These are phyloP conservation scores for Boechera divaricarpa DNA, from an alignment of 345 rosid species.

Conservation along the genomic window DNA sequence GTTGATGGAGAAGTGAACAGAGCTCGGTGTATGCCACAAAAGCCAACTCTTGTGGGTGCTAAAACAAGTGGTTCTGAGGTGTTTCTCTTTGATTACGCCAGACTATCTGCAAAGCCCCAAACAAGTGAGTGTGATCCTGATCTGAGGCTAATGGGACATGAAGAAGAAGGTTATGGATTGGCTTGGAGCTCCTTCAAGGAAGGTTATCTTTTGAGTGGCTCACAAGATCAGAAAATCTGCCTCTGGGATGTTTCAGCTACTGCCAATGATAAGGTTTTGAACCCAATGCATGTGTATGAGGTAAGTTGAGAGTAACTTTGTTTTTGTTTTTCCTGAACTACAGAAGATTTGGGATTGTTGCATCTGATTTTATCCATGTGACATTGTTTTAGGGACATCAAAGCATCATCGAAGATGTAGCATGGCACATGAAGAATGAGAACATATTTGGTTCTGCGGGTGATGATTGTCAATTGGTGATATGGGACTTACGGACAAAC, in stretches of 20 bases:
- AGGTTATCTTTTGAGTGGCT: slow-evolving; percentile 90
- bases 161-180: slow-evolving; percentile 90
- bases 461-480: slow-evolving; percentile 81
- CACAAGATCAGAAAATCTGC: slow-evolving; percentile 83
- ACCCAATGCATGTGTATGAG: slow-evolving; percentile 72
- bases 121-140: slow-evolving; percentile 72
- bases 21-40: slow-evolving; percentile 93
- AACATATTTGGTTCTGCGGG: slow-evolving; percentile 85
- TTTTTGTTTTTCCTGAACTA: neutral
- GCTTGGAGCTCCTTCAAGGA: slow-evolving; percentile 89
- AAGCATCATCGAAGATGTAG: slow-evolving; percentile 77
- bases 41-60: slow-evolving; percentile 67
- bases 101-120: slow-evolving; percentile 55
- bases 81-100: slow-evolving; percentile 72
- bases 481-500: slow-evolving; percentile 89
- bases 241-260: slow-evolving; percentile 82
- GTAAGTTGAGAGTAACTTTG: slow-evolving; percentile 44
- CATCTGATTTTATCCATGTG: slow-evolving; percentile 19
- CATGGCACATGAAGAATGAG: slow-evolving; percentile 91
- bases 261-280: slow-evolving; percentile 62
- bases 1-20: slow-evolving; percentile 94
- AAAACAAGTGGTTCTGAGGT: slow-evolving; percentile 85
- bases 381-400: slow-evolving; percentile 66
- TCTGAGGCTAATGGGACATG: slow-evolving; percentile 85
- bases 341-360: slow-evolving; percentile 1